Base-by-base conservation (phyloP, 805 yeast species). In the Maudiozyma bulderi region DNA sequence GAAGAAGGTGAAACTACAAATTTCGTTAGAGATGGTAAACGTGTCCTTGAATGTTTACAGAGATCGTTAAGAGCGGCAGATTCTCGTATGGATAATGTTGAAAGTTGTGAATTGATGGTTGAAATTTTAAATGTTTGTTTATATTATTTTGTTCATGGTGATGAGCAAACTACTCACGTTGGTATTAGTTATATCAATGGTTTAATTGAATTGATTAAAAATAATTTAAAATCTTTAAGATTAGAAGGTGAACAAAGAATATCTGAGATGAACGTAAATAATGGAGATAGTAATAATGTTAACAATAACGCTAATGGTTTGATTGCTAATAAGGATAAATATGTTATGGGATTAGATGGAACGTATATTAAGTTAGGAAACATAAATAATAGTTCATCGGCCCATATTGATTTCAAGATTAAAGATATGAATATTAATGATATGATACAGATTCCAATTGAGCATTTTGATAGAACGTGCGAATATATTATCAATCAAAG, bases 11-110 rank as follows among this genome's bases (percentile, higher is more conserved):
- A 67, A 28, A 70, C 67, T 1, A 62, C 67, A 13, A 63, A 58
- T 33, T 67, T 71, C 50, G 70, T 67, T 59, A 60, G 77, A 44
- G 76, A 73, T 51, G 78, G 77, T 37, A 86, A 86, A 59, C 73
- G 95, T 37, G 96, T 91, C 1, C 70, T 91, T 60, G 98, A 93
- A 61, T 89, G 96, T 64, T 73, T 91, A 43, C 96, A 89, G 65
- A 80, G 91, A 56, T 80, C 97, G 1, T 66, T 91, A 14, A 73
- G 97, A 43, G 87, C 88, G 7, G 96, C 97, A 0, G 98, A 93
- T 64, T 84, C 93, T n/a, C 86, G 93, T 50, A 82, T 90, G 82
- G 98, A 91, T 61, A 65, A 63, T 43, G 55, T 71, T 69, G 46
- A 76, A 73, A 40, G 83, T 80, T 43, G 84, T 49, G 91, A 87